Base-by-base conservation (phyloP, 768 basidiomycete genomes). In the Auriscalpium vulgare region DNA sequence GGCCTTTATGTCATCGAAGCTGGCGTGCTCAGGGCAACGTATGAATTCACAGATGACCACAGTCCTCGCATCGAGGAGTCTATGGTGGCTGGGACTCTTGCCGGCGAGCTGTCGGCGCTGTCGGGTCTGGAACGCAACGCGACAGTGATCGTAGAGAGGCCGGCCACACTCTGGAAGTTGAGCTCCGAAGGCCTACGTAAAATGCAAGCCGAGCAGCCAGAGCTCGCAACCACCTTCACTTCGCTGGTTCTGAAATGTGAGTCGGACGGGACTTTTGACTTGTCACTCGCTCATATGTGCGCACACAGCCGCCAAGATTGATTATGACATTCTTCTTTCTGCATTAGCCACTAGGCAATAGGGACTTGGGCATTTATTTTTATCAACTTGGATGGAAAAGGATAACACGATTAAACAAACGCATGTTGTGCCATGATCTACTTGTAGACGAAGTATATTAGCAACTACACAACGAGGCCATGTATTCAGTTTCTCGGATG, bases 81-180 rank as follows among this genome's bases (percentile, higher is more conserved):
- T 2, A 95, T 95, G 93, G 91, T 95, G 0, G 83, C 91, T 4
- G 95, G 94, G 2, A 92, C 93, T 0, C 73, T 97, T 2, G 91
- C 95, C 10, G 95, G 95, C 0, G 95, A 97, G 70, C 69, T 99
- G 52, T 86, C 91, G 0, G 89, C 88, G 38, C 72, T 99, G 11
- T 85, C 93, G 9, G 83, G 83, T 19, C 75, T 86, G 17, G 77
- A 83, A 16, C 77, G 95, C 49, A 98, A 97, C 66, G 88, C 94
- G 23, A 90, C 87, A 4, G 91, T 91, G 37, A 74, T 85, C 0
- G 91, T 88, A 3, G 95, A 97, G 69, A 76, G 83, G 5, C 77
- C 83, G 8, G 85, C 82, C 8, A 80, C 86, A 13, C 61, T 98
- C 51, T 99, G 95, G 95, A 86, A 79, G 69, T 70, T 98, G 47